Evolutionary conservation across 331 rosid genomes (phyloP), one percentile per base, ranked within the genome.

Genomic region (Malus hybrid): DNA sequence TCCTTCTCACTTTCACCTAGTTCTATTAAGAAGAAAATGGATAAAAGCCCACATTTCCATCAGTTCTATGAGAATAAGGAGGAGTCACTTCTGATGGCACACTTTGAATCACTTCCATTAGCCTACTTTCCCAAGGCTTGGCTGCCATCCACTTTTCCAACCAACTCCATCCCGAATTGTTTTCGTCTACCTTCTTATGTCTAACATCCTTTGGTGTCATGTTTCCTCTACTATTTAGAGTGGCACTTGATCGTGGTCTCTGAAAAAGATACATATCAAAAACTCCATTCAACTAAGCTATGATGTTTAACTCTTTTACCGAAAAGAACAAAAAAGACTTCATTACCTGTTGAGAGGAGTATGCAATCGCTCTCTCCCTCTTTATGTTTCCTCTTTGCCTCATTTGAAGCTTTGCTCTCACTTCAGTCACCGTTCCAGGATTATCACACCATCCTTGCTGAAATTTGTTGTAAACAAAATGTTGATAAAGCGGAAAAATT

Each of bases 361-460:
- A 91, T 42, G 95, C 91, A 87, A 90, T 86, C 44, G 92, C 93
- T 82, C 90, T 84, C 73, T 90, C 99, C 84, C 95, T 94, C 81
- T 90, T 86, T 76, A 89, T 79, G 61, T 84, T 93, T 65, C 85
- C 97, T 85, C 82, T 93, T 76, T 88, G 94, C 84, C 90, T 88
- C 87, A 86, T 79, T 22, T 88, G 82, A 31, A 92, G 88, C 89
- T 92, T 90, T 57, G 76, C 81, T 79, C 81, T 84, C 80, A 92
- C 88, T 76, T 90, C 96, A 79, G 83, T 90, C n/a, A 65, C 80
- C 46, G 94, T 87, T 80, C 98, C 94, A 34, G 83, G 96, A 75
- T 83, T 85, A 56, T 85, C 89, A 73, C 96, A 90, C 97, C 98
- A 93, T 67, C 91, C 88, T 63, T 77, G 83, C 98, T 93, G 89